These are phyloP conservation scores for Penstemon eatonii DNA, from an alignment of 257 asterid genomes.

Conservation along the genomic window DNA sequence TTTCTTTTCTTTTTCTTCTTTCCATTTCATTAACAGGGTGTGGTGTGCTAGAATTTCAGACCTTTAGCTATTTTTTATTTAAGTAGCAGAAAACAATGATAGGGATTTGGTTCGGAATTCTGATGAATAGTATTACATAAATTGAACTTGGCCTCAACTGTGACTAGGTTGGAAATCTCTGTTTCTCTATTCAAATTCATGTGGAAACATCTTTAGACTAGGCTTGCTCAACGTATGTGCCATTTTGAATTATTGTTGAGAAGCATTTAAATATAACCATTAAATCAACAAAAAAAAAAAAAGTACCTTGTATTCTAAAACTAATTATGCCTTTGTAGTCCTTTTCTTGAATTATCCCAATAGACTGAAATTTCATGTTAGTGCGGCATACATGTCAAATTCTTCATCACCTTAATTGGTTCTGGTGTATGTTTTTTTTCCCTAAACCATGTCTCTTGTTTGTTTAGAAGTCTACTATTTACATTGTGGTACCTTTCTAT, in stretches of 20 bases:
- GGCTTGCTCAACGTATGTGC: neutral
- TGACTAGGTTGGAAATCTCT: no score
- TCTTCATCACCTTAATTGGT: slow-evolving; percentile 23
- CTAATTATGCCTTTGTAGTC: slow-evolving; percentile 28
- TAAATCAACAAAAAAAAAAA: slow-evolving; percentile 8
- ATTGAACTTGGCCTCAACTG: no score
- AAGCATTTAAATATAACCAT: slow-evolving; percentile 16
- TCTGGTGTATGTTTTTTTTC: neutral
- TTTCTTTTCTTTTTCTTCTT: neutral
- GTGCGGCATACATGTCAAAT: slow-evolving; percentile 35
- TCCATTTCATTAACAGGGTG: slow-evolving; percentile 13
- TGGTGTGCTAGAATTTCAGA: neutral
- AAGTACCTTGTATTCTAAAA: slow-evolving; percentile 25
- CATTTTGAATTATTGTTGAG: slow-evolving; percentile 12
- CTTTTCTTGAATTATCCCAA: slow-evolving; percentile 30
- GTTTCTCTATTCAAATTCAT: no score
- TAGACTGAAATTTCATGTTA: slow-evolving; percentile 30
- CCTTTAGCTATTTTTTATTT: no score
- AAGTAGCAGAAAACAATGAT: no score
- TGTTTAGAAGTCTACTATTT: neutral
- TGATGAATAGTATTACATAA: no score
- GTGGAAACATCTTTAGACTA: neutral
- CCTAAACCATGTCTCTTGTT: no score
- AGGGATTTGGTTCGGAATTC: no score
- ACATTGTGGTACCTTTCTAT: neutral